Percentiles rank a stretch among this genome's conserved stretches.
Conservation (phyloP, 306 rosid genomes). For the Benincasa hispida region DNA sequence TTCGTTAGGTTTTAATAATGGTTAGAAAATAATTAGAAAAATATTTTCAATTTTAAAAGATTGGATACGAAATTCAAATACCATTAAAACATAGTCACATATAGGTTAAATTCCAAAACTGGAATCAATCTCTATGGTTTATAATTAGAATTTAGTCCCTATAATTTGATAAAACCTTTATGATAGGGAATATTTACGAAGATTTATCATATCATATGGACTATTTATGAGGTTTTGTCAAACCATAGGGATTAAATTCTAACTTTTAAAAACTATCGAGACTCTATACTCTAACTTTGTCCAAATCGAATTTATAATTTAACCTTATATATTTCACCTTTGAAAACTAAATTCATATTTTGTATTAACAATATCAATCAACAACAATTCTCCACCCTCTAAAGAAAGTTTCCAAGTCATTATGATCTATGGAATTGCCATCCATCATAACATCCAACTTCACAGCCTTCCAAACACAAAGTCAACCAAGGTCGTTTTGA, state of each 20-base stretch:
- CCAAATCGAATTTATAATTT: too few species aligned
- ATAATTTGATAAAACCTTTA: too few species aligned
- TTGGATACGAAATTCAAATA: not conserved
- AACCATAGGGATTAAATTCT: too few species aligned
- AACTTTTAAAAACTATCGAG: too few species aligned
- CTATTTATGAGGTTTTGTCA: too few species aligned
- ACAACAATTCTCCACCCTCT: not conserved
- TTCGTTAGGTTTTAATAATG: not conserved
- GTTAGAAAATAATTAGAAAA: not conserved
- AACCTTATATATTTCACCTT: not conserved
- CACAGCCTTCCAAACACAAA: constrained; percentile 20
- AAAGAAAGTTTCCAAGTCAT: not conserved
- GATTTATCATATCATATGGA: too few species aligned
- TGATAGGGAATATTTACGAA: too few species aligned
- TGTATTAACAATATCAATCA: not conserved
- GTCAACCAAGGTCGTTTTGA: constrained; percentile 11
- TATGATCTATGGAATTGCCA: constrained; percentile 21
- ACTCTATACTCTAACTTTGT: too few species aligned
- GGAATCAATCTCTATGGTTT: too few species aligned
- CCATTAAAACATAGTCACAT: too few species aligned
- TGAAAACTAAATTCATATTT: not conserved
- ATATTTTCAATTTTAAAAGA: not conserved
- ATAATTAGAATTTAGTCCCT: too few species aligned
- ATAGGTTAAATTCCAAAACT: too few species aligned
- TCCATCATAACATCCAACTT: constrained; percentile 27